Conservation (phyloP, 2,329 filamentous ascomycete genomes). For the Colletotrichum neosansevieriae region DNA sequence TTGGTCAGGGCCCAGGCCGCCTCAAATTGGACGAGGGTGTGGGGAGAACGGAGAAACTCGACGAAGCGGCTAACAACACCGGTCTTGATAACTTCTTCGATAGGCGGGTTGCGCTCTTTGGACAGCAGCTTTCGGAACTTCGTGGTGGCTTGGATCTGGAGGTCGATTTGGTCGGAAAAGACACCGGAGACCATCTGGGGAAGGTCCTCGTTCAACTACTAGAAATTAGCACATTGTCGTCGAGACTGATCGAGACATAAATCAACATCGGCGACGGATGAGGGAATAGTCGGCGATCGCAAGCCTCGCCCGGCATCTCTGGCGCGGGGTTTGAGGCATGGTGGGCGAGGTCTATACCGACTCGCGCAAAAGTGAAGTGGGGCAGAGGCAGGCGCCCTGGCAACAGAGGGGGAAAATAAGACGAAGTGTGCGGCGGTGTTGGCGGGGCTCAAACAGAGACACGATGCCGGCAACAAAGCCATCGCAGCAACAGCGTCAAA, state of each 20-base stretch:
- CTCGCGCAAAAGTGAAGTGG: slow-evolving; percentile 38
- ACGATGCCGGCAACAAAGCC: slow-evolving; percentile 14
- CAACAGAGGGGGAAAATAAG: slow-evolving; percentile 41
- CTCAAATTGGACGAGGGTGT: slow-evolving; percentile 98
- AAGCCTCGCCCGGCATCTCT: not conserved
- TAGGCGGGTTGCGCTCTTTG: slow-evolving; percentile 98
- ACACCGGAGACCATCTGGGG: slow-evolving; percentile 98
- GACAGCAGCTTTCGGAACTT: slow-evolving; percentile 98
- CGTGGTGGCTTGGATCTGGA: slow-evolving; percentile 96
- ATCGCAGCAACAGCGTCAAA: slow-evolving; percentile 23
- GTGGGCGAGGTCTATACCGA: slow-evolving; percentile 14
- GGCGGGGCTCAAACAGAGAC: slow-evolving; percentile 39
- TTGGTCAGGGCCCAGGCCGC: slow-evolving; percentile 99
- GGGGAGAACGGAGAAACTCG: slow-evolving; percentile 96
- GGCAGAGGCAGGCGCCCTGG: slow-evolving; percentile 38
- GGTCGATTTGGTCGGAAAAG: slow-evolving; percentile 98
- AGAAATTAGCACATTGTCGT: slow-evolving; percentile 45
- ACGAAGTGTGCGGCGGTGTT: slow-evolving; percentile 36
- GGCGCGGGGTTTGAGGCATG: slow-evolving; percentile 15
- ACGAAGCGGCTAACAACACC: slow-evolving; percentile 98
- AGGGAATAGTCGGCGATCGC: not conserved
- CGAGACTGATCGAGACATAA: too few species aligned
- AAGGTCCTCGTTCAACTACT: slow-evolving; percentile 94
- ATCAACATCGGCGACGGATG: too few species aligned
- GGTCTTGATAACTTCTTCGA: slow-evolving; percentile 99